phyloP scores from a whole-genome alignment of 23 red algal genomes.

The Gracilaria gracilis region DNA sequence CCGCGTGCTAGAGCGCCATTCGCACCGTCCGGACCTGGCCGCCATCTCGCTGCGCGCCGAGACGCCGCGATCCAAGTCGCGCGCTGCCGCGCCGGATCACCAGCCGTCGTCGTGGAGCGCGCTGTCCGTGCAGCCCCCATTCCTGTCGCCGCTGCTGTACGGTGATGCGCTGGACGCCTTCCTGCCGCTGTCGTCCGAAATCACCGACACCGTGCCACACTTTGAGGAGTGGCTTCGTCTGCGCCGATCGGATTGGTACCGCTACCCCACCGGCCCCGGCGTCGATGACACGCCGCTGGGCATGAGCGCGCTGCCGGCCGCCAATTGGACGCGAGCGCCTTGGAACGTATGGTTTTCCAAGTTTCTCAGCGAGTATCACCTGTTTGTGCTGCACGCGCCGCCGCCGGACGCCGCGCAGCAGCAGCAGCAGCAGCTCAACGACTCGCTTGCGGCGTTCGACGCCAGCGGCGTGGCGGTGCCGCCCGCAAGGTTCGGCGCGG shows the following conservation, averaged over 20 bases:
- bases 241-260: slow-evolving; percentile 58
- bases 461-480: not conserved
- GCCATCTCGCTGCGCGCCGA: slow-evolving; percentile 22
- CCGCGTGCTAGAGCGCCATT: not conserved
- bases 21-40: slow-evolving; percentile 28
- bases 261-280: slow-evolving; percentile 41
- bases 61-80: not conserved
- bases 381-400: slow-evolving; percentile 24
- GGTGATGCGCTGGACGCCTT: slow-evolving; percentile 28
- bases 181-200: slow-evolving; percentile 6
- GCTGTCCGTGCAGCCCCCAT: not conserved
- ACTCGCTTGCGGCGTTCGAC: not conserved
- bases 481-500: not conserved
- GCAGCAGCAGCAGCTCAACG: not conserved
- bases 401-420: not conserved
- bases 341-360: slow-evolving; percentile 76
- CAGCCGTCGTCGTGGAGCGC: not conserved
- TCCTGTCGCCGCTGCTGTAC: slow-evolving; percentile 10
- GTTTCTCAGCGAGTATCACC: slow-evolving; percentile 51
- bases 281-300: slow-evolving; percentile 50
- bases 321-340: slow-evolving; percentile 41
- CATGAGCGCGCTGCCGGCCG: slow-evolving; percentile 2
- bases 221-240: slow-evolving; percentile 53
- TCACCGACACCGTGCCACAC: slow-evolving; percentile 23
- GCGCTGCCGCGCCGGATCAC: slow-evolving; percentile 9